Percentiles rank a stretch among this genome's conserved stretches.
Conservation (phyloP, 164 flowering plant species). For the Pachysandra terminalis region DNA sequence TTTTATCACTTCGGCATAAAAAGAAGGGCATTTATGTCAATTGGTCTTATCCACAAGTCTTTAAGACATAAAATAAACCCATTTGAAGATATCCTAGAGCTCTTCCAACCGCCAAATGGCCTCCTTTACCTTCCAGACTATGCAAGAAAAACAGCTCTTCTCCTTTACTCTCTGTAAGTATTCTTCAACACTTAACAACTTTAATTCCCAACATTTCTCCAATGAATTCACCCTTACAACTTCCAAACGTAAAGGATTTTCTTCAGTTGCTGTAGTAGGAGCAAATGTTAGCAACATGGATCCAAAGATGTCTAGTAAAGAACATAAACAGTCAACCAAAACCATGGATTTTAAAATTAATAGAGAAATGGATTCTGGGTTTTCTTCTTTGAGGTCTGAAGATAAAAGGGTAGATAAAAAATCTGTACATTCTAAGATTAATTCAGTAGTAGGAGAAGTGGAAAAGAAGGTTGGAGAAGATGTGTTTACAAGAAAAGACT, state of each 20-base stretch:
- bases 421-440: conserved; percentile 6
- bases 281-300: conserved; percentile 8
- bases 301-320: conserved; percentile 14
- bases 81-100: background rate
- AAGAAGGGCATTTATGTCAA: background rate
- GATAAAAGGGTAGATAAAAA: conserved; percentile 13
- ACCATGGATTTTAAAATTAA: background rate
- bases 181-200: conserved; percentile 21
- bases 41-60: background rate
- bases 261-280: conserved; percentile 18
- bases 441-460: conserved; percentile 8
- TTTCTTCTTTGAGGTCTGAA: conserved; percentile 16
- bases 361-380: conserved; percentile 16
- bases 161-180: conserved; percentile 45
- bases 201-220: conserved; percentile 20
- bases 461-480: conserved; percentile 20
- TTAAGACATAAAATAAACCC: background rate
- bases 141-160: conserved; percentile 35
- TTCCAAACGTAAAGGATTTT: conserved; percentile 18
- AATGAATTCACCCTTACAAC: conserved; percentile 17
- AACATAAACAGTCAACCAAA: conserved; percentile 18
- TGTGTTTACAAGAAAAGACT: conserved; percentile 13
- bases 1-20: too few species aligned
- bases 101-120: conserved; percentile 52
- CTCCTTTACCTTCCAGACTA: conserved; percentile 36